Evolutionary conservation across 768 basidiomycete species (phyloP).

Genomic region (Collybiopsis luxurians): DNA sequence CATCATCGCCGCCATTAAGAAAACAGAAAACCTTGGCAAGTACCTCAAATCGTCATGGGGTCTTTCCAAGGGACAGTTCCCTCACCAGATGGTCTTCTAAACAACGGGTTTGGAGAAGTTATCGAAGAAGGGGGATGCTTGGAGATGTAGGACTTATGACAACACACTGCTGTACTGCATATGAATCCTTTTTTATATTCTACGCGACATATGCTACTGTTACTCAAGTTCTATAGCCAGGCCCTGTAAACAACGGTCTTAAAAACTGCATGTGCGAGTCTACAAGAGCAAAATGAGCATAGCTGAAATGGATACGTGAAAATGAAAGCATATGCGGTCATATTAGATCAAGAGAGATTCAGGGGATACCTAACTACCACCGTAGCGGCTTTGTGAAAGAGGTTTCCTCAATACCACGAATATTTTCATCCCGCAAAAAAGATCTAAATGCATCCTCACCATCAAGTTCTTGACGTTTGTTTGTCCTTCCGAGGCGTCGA

Average conservation of each 20-base stretch:
- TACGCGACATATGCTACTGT: not conserved
- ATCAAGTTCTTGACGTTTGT: conserved; percentile 8
- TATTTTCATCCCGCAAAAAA: conserved; percentile 58
- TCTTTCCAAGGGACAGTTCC: conserved; percentile 95
- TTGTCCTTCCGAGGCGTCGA: not conserved
- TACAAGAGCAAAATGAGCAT: not conserved
- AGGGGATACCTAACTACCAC: conserved; percentile 46
- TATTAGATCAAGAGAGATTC: conserved; percentile 91
- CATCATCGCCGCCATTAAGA: conserved; percentile 82
- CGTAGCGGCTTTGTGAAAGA: conserved; percentile 17
- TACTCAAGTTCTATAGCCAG: not conserved
- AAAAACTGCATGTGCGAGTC: not conserved
- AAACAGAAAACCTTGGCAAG: conserved; percentile 86
- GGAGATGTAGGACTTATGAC: conserved; percentile 11
- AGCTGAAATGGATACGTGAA: no score
- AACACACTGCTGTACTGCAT: conserved; percentile 10
- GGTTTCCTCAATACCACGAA: conserved; percentile 74
- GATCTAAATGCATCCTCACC: not conserved
- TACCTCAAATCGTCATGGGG: conserved; percentile 94
- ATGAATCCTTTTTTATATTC: conserved; percentile 5
- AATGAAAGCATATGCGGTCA: conserved; percentile 43
- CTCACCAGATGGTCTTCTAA: conserved; percentile 93
- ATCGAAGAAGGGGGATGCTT: not conserved
- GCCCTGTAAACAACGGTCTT: not conserved
- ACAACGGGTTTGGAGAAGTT: conserved; percentile 11